Evolutionary conservation across 371 early-diverging fungal genomes (phyloP), one percentile per base, ranked within the genome.

Genomic region (Apophysomyces trapeziformis): DNA sequence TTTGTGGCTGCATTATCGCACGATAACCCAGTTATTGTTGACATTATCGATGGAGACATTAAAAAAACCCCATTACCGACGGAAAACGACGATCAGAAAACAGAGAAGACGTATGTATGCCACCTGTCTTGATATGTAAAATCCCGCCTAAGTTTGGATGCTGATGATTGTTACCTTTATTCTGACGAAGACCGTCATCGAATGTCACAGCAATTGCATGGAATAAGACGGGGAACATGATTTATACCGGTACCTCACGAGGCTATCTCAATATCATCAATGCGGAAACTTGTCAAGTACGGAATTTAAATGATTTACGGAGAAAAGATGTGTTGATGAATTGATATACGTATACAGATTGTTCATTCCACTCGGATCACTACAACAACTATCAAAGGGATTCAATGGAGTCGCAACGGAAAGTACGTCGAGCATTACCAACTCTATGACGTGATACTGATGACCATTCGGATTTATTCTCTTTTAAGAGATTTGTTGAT

Each of bases 211-310:
- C 80, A 0, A 45, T 74, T 11, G 36, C 75, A 11, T 82, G 83
- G 83, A 79, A 82, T 58, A 82, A 82, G 45, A 66, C 74, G 7
- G 93, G 95, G 0, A 78, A 80, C n/a, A 75, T 74, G n/a, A 78
- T 93, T n/a, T 88, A 89, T 46, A 69, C 89, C 0, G 95, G 95
- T 13, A 88, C 89, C 16, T 83, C 85, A 12, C 89, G 89, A 68
- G 95, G 95, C 0, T 68, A 78, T 64, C 69, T 93, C 8, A 72
- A 83, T 46, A 80, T 92, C 13, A 76, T 90, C 32, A 88, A 89
- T 66, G 68, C 83, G 1, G 76, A 79, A 18, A 75, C 85, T 14
- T 70, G 77, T 21, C 75, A 80, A 76, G 93, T 90, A 75, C 37
- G 7, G 14, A 56, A 9, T 14, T 14, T 18, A 50, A 39, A 35